Evolutionary conservation across 345 rosid genomes (phyloP).

Genomic region (Kernera saxatilis): DNA sequence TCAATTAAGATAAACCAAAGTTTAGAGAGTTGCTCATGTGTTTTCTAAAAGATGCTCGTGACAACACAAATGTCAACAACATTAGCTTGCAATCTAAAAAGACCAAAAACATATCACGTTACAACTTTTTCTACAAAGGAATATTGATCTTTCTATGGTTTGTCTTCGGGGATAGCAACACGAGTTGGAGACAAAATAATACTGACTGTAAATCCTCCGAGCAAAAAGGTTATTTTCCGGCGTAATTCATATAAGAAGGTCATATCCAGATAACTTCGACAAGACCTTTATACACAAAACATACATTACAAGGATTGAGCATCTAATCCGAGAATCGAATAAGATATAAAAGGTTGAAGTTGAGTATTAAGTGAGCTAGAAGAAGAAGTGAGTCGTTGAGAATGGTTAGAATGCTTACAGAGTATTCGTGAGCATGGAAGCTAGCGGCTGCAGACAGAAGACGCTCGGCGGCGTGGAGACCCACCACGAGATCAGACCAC

Average conservation of each 20-base stretch:
- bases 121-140: background rate
- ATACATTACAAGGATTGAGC: background rate
- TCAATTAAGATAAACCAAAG: constrained; percentile 34
- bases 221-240: background rate
- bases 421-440: constrained; percentile 35
- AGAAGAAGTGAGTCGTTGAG: constrained; percentile 8
- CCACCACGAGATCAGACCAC: constrained; percentile 58
- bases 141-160: background rate
- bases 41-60: constrained; percentile 6
- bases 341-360: background rate
- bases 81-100: background rate
- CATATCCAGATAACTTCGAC: background rate
- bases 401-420: constrained; percentile 44
- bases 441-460: constrained; percentile 42
- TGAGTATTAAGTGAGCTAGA: background rate
- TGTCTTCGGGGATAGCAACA: background rate
- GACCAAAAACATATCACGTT: background rate
- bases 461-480: constrained; percentile 55
- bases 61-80: constrained; percentile 14
- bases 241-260: background rate
- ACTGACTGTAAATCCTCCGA: background rate
- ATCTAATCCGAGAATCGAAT: background rate
- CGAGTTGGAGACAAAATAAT: background rate
- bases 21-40: constrained; percentile 29
- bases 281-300: background rate